These are phyloP conservation scores for Dactylis glomerata DNA, from an alignment of 176 grass and related monocot genomes.

Conservation along the genomic window DNA sequence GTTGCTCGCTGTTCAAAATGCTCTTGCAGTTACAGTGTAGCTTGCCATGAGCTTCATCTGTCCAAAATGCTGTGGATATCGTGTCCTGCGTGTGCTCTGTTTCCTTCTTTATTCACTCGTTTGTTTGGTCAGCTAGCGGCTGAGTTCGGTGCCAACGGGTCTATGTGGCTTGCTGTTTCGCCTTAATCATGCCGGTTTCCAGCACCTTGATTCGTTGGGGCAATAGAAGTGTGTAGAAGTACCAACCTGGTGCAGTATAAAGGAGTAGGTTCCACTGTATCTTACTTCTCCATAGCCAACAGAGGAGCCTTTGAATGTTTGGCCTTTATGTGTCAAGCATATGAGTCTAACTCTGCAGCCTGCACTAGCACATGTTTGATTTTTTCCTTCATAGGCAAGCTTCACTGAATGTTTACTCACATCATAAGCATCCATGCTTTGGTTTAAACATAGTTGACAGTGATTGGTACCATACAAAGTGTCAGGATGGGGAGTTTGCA, in stretches of 20 bases:
- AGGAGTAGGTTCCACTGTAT: too few relatives aligned
- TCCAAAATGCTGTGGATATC: neutral
- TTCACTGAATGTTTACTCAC: neutral
- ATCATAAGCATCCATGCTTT: neutral
- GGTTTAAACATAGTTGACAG: constrained; percentile 24
- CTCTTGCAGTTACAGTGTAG: neutral
- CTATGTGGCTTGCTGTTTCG: neutral
- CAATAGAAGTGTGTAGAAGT: neutral
- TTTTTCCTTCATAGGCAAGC: neutral
- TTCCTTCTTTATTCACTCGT: neutral
- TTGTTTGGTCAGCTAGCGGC: neutral
- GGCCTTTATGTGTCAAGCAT: too few relatives aligned
- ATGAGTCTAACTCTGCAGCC: too few relatives aligned
- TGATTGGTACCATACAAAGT: neutral
- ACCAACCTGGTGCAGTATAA: too few relatives aligned
- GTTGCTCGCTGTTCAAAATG: neutral
- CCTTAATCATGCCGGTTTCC: constrained; percentile 3
- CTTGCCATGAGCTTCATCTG: neutral
- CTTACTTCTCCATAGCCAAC: neutral
- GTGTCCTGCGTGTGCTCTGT: neutral
- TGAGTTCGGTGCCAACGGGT: neutral
- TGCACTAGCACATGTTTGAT: neutral
- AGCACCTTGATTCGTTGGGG: neutral
- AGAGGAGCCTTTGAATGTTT: too few relatives aligned
- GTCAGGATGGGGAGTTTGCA: constrained; percentile 46